phyloP scores from a whole-genome alignment of 768 basidiomycete genomes.

The Lanmaoa rubissima region DNA sequence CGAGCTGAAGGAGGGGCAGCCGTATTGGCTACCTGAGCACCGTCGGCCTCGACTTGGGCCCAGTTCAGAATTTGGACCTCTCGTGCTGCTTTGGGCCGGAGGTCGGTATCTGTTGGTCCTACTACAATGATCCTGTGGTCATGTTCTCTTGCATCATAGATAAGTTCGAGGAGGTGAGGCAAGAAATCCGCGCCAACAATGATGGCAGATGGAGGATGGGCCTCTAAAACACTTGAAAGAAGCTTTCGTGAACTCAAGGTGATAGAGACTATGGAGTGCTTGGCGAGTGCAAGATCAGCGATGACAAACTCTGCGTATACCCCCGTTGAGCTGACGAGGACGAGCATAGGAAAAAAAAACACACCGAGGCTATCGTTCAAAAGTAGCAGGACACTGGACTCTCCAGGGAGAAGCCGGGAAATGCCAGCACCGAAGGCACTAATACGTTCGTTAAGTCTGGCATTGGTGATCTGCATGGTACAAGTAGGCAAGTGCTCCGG shows the following conservation, averaged over 20 bases:
- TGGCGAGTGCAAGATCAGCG: slow-evolving; percentile 74
- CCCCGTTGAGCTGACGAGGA: not conserved
- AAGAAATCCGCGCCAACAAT: slow-evolving; percentile 68
- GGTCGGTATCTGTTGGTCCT: slow-evolving; percentile 53
- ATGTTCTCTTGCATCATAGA: slow-evolving; percentile 58
- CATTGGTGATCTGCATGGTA: slow-evolving; percentile 66
- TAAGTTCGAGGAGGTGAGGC: slow-evolving; percentile 64
- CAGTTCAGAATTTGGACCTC: slow-evolving; percentile 62
- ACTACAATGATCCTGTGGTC: slow-evolving; percentile 68
- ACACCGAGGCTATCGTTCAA: slow-evolving; percentile 78
- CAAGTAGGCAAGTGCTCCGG: not conserved
- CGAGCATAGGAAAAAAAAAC: slow-evolving; percentile 11
- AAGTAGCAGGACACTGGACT: slow-evolving; percentile 70
- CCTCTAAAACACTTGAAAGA: slow-evolving; percentile 62
- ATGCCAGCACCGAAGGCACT: slow-evolving; percentile 74
- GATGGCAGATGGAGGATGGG: slow-evolving; percentile 69
- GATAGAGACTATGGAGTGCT: slow-evolving; percentile 64
- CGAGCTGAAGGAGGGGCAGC: slow-evolving; percentile 49
- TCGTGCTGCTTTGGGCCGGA: slow-evolving; percentile 46
- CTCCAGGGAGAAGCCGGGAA: slow-evolving; percentile 49
- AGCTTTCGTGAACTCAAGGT: slow-evolving; percentile 60
- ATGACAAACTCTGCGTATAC: slow-evolving; percentile 65
- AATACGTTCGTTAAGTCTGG: slow-evolving; percentile 65
- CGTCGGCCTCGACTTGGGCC: slow-evolving; percentile 69
- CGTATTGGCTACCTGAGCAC: slow-evolving; percentile 45